Conservation (phyloP, 805 yeast species). For the Gaillardinia entomophila region DNA sequence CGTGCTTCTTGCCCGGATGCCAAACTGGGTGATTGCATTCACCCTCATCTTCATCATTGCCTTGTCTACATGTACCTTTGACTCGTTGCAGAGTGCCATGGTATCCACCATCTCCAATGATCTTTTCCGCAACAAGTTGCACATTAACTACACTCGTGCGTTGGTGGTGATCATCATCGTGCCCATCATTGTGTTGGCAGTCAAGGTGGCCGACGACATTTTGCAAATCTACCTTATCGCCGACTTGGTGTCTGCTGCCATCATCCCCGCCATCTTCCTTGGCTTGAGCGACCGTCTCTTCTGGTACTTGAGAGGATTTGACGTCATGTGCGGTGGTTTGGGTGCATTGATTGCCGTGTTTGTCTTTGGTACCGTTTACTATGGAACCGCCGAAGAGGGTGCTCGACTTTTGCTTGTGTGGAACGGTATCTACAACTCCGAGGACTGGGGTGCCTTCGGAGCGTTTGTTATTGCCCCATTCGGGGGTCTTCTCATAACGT, state of each 20-base stretch:
- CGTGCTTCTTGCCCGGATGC: slow-evolving; percentile 64
- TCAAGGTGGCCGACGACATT: slow-evolving; percentile 75
- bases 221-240: slow-evolving; percentile 86
- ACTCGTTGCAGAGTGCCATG: slow-evolving; percentile 82
- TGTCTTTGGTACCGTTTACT: slow-evolving; percentile 79
- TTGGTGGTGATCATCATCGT: slow-evolving; percentile 72
- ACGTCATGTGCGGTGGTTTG: slow-evolving; percentile 75
- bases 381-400: slow-evolving; percentile 66
- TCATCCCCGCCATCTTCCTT: slow-evolving; percentile 76
- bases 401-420: slow-evolving; percentile 67
- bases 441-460: slow-evolving; percentile 93
- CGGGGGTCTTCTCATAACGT: slow-evolving; percentile 63
- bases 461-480: slow-evolving; percentile 89
- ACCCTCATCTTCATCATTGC: slow-evolving; percentile 68
- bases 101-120: slow-evolving; percentile 88
- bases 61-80: slow-evolving; percentile 84
- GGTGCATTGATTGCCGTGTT: slow-evolving; percentile 79
- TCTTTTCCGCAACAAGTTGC: slow-evolving; percentile 74
- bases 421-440: slow-evolving; percentile 70
- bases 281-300: slow-evolving; percentile 61
- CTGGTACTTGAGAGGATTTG: slow-evolving; percentile 72
- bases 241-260: slow-evolving; percentile 81
- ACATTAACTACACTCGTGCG: slow-evolving; percentile 58
- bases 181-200: slow-evolving; percentile 84
- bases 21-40: slow-evolving; percentile 82